A percentile compares a stretch with the other conserved stretches of the same genome.
Conservation (phyloP, 164 flowering plant species). For the Vitis amurensis region DNA sequence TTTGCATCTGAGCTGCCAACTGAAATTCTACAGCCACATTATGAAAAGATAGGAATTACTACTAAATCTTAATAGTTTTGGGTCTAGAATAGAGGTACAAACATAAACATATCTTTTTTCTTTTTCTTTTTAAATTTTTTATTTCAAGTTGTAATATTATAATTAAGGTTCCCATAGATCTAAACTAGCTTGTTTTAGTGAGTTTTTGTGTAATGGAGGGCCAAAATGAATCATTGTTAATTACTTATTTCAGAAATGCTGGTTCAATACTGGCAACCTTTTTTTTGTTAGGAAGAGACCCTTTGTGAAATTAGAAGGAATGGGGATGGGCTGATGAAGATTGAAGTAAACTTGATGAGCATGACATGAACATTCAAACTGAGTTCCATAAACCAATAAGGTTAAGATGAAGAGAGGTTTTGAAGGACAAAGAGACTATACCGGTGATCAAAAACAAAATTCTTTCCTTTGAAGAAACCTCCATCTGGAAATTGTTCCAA, state of each 20-base stretch:
- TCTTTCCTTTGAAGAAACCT: constrained; percentile 92
- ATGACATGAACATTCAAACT: background rate
- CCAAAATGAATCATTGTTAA: no score
- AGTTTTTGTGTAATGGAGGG: no score
- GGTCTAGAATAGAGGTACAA: background rate
- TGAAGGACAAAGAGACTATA: constrained; percentile 22
- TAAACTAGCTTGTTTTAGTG: no score
- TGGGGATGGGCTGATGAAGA: background rate
- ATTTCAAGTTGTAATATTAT: no score
- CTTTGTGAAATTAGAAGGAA: no score
- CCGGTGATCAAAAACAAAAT: constrained; percentile 98
- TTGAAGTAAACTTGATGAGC: background rate
- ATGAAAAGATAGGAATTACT: constrained; percentile 1
- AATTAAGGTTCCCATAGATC: no score
- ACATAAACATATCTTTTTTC: no score
- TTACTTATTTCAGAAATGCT: no score
- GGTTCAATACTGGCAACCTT: no score
- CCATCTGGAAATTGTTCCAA: constrained; percentile 94
- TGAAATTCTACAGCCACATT: constrained; percentile 62
- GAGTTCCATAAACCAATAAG: background rate
- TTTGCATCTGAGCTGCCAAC: constrained; percentile 71
- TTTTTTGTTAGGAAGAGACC: no score
- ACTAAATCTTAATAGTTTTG: background rate
- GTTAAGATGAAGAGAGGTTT: background rate
- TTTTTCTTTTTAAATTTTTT: no score